Percentiles rank a stretch among this genome's conserved stretches.
phyloP scores from a whole-genome alignment of 352 stramenopile species.

The Phytophthora hybrid region DNA sequence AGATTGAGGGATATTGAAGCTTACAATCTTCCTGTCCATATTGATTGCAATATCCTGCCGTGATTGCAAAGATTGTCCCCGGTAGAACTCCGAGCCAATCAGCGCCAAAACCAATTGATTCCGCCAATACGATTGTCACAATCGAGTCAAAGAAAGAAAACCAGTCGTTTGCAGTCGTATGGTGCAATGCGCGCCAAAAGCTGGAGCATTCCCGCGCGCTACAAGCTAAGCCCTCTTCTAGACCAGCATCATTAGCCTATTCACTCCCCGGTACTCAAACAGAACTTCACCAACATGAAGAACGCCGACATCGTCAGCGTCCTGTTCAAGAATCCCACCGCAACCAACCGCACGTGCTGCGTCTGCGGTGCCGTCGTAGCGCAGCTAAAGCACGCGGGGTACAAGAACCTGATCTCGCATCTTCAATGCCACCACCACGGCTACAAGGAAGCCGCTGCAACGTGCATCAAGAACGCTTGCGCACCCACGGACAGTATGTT shows the following conservation, averaged over 20 bases:
- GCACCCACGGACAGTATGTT: not conserved
- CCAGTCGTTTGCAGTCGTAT: not conserved
- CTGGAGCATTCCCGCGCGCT: not conserved
- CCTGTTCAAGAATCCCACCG: constrained; percentile 5
- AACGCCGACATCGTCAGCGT: constrained; percentile 1
- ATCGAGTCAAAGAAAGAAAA: not conserved
- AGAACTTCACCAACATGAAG: not conserved
- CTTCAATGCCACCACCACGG: not conserved
- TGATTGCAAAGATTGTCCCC: not conserved
- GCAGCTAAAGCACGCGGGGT: not conserved
- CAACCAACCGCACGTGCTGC: not conserved
- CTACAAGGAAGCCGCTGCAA: not conserved
- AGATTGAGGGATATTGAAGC: too few species aligned
- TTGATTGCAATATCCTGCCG: not conserved
- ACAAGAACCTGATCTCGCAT: constrained; percentile 7
- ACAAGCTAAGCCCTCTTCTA: not conserved
- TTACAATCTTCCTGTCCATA: not conserved
- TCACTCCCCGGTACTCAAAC: not conserved
- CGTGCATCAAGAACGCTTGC: constrained; percentile 4
- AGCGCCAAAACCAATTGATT: not conserved
- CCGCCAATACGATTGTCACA: not conserved
- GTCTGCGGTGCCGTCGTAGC: not conserved
- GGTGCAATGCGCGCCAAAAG: not conserved
- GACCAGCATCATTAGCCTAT: not conserved
- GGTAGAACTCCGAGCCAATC: not conserved